Evolutionary conservation across 2,329 filamentous ascomycete species (phyloP), one percentile per base, ranked within the genome.

Genomic region (Fusarium clavum): DNA sequence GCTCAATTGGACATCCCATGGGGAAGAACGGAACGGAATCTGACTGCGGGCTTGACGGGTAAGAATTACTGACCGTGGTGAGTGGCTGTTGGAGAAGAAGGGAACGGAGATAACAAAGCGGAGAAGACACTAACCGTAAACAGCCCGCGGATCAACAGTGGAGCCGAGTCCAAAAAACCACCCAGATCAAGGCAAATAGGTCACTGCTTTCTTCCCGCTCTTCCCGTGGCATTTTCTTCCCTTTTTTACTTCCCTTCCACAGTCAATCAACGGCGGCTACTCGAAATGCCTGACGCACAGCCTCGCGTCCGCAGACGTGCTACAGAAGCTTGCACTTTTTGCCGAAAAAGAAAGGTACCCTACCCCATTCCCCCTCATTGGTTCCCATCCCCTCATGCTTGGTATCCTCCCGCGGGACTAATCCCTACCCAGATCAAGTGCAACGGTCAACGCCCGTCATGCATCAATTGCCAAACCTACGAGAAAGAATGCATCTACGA

Each of bases 371-470:
- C 30, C 44, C 16, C 48, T 22, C 43, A 24, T 45, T 22, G 30
- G 30, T 34, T 12, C 8, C 8, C 22, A 14, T 47, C 29, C 30
- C 30, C 29, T 56, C 24, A 25, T 14, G 11, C 24, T 13, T 10
- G 16, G 38, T 18, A 8, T 27, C 73, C 68, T 58, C 57, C 45
- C 53, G 52, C 43, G 45, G 55, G 44, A 56, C 57, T 67, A 57
- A 56, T 20, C 4, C 12, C 20, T 22, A n/a, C 29, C 38, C n/a
- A 86, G 84, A 81, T 86, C 75, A 85, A 84, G 69, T 86, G 84
- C 72, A 84, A 83, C 29, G 68, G 69, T 3, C 60, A 67, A 32
- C 57, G 55, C 20, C 70, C 53, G 16, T 56, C 46, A 18, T 73
- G 70, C 51, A 55, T 59, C 46, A 72, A 73, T 32, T 73, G 70